Conservation (phyloP, 1,139 yeast genomes). For the Nakaseomyces glabratus region DNA sequence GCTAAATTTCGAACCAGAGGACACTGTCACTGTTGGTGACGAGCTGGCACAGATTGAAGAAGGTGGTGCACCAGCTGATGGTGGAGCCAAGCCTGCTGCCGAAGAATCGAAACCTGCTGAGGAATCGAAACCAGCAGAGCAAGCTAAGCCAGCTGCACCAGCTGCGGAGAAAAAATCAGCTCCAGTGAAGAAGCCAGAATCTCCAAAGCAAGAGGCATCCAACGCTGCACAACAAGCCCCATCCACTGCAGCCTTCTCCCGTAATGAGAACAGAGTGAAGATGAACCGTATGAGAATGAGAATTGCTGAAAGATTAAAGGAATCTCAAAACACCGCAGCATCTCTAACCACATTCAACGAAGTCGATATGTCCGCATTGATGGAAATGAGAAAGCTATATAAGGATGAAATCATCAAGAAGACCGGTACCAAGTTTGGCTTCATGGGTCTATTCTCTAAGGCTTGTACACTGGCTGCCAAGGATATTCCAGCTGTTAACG, state of each 20-base stretch:
- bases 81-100: slow-evolving; percentile 38
- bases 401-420: slow-evolving; percentile 94
- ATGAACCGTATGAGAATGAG: slow-evolving; percentile 99
- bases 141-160: slow-evolving; percentile 16
- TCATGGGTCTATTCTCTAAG: slow-evolving; percentile 97
- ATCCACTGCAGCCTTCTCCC: slow-evolving; percentile 57
- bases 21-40: slow-evolving; percentile 95
- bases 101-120: slow-evolving; percentile 29
- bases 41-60: slow-evolving; percentile 83
- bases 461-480: slow-evolving; percentile 91
- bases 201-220: slow-evolving; percentile 24
- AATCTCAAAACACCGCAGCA: slow-evolving; percentile 98
- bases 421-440: slow-evolving; percentile 92
- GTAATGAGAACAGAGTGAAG: slow-evolving; percentile 87
- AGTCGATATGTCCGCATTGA: slow-evolving; percentile 87
- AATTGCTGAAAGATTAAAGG: slow-evolving; percentile 98
- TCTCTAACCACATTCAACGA: slow-evolving; percentile 96
- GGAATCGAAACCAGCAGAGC: slow-evolving; percentile 23
- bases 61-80: slow-evolving; percentile 74
- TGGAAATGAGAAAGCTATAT: slow-evolving; percentile 93
- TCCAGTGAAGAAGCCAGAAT: slow-evolving; percentile 18
- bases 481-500: slow-evolving; percentile 92
- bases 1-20: slow-evolving; percentile 74
- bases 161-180: slow-evolving; percentile 12
- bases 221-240: slow-evolving; percentile 31